Percentiles rank a stretch among this genome's conserved stretches.
Conservation (phyloP, 306 rosid species). For the Prinsepia uniflora region DNA sequence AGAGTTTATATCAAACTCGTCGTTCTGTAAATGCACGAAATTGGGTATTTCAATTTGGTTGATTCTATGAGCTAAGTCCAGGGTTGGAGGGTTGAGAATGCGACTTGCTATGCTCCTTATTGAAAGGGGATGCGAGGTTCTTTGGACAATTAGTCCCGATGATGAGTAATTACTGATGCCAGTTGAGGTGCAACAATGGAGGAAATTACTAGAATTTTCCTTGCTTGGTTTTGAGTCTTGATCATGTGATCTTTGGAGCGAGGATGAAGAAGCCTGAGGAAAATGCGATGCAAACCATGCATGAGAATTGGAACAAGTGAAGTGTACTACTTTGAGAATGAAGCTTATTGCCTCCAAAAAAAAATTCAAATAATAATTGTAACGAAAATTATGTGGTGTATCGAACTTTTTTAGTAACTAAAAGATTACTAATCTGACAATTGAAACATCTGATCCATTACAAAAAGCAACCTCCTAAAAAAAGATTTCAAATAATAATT, state of each 20-base stretch:
- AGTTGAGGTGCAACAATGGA: too few species aligned
- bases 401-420: too few species aligned
- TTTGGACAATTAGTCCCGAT: background rate
- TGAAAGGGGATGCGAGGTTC: background rate
- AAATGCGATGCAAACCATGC: background rate
- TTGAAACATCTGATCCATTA: too few species aligned
- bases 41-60: constrained; percentile 2
- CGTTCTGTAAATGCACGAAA: background rate
- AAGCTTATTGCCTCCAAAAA: background rate
- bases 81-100: constrained; percentile 6
- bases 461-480: background rate
- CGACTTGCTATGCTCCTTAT: constrained; percentile 6
- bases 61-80: background rate
- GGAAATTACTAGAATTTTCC: background rate
- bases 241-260: background rate
- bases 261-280: constrained; percentile 9
- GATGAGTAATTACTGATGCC: background rate
- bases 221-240: background rate
- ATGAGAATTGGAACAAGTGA: background rate
- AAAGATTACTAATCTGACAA: too few species aligned
- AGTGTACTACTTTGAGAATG: background rate
- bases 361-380: too few species aligned
- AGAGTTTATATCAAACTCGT: background rate
- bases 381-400: too few species aligned
- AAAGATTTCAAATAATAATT: too few species aligned